phyloP scores from a whole-genome alignment of 768 basidiomycete genomes.

The Boletus coccyginus region DNA sequence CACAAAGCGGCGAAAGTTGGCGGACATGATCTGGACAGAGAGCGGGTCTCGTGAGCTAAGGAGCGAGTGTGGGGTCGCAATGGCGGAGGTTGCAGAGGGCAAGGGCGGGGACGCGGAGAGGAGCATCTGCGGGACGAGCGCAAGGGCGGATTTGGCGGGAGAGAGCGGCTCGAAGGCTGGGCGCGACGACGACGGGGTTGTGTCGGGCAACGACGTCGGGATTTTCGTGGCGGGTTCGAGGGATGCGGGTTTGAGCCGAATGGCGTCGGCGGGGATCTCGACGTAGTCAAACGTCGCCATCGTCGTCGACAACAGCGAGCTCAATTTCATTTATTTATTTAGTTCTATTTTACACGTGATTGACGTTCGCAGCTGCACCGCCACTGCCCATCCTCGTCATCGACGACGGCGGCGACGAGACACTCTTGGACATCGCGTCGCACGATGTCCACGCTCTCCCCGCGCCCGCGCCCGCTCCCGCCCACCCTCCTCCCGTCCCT shows the following conservation, averaged over 20 bases:
- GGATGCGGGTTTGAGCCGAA: constrained; percentile 4
- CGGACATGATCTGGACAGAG: constrained; percentile 70
- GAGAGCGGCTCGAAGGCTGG: constrained; percentile 10
- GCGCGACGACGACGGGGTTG: constrained; percentile 10
- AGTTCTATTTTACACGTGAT: neutral
- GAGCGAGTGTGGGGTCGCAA: constrained; percentile 30
- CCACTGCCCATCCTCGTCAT: neutral
- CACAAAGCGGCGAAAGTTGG: constrained; percentile 70
- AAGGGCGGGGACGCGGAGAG: constrained; percentile 17
- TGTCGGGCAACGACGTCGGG: constrained; percentile 38
- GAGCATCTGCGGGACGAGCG: constrained; percentile 42
- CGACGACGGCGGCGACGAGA: constrained; percentile 5
- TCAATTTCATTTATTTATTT: neutral
- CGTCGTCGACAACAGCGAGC: neutral
- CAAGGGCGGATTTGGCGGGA: constrained; percentile 33
- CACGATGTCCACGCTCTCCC: constrained; percentile 10
- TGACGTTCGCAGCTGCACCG: neutral
- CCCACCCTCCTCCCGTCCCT: constrained; percentile 29
- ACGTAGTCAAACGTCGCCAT: constrained; percentile 40
- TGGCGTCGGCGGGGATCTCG: constrained; percentile 40
- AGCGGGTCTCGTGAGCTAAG: constrained; percentile 65
- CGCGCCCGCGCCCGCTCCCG: constrained; percentile 16
- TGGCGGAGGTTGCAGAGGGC: constrained; percentile 17
- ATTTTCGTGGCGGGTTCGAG: constrained; percentile 40
- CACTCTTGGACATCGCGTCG: constrained; percentile 1